Conservation (phyloP, 257 asterid genomes). For the Lycium ferocissimum region DNA sequence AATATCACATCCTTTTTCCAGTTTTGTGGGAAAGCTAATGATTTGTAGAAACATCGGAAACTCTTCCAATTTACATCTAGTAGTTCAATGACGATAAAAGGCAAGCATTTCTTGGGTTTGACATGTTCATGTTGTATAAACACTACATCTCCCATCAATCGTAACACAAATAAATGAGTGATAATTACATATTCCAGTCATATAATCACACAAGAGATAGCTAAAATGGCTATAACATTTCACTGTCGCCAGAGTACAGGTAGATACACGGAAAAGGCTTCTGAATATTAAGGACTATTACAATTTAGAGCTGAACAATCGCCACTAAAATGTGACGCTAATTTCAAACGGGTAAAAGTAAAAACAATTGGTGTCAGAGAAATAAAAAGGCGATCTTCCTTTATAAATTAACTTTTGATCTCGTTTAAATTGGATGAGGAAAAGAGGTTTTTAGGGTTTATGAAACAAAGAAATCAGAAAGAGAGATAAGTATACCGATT, state of each 20-base stretch:
- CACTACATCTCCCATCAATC: not conserved
- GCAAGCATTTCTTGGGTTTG: not conserved
- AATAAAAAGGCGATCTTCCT: not conserved
- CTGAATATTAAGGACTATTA: no score
- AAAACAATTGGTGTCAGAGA: not conserved
- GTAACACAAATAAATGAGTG: not conserved
- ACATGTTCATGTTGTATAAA: not conserved
- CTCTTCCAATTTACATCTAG: not conserved
- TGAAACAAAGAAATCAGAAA: not conserved
- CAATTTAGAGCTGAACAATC: not conserved
- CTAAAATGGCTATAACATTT: not conserved
- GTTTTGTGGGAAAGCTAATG: not conserved
- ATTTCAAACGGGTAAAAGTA: not conserved
- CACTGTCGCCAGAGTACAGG: not conserved
- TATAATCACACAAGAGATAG: not conserved
- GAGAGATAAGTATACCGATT: slow-evolving; percentile 47
- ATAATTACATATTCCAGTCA: not conserved
- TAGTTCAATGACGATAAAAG: not conserved
- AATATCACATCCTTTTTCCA: not conserved
- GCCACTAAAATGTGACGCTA: not conserved
- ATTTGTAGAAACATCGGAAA: not conserved
- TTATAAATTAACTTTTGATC: not conserved
- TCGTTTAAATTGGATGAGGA: not conserved
- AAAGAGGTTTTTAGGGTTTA: slow-evolving; percentile 14
- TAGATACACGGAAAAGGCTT: not conserved